Evolutionary conservation across 1,284 basidiomycete genomes (phyloP), one percentile per base, ranked within the genome.

Genomic region (Agroathelia rolfsii): DNA sequence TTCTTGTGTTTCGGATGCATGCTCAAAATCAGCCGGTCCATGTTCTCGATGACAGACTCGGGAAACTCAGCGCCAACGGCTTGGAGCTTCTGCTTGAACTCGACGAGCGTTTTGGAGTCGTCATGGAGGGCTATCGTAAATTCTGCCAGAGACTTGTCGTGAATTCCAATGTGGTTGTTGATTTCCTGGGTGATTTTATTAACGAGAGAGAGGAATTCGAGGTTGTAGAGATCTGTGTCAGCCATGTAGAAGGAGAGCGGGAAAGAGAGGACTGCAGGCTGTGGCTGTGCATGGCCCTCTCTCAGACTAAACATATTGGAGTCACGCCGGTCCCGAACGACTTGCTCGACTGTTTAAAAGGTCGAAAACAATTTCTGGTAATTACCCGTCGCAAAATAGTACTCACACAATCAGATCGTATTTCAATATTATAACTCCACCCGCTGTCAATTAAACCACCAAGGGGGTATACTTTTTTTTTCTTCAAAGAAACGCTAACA

Each of bases 1-100:
- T 88, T 85, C 66, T 92, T 95, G 66, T 97, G 84, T 49, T 93
- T 96, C 0, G 94, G 95, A 50, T 99, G 95, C 68, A 97, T 75
- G 40, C 75, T 86, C 32, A 94, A 72, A 46, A 99, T 89, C 39
- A 97, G 73, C 18, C 95, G 82, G 62, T 98, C 94, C 30, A 98
- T 75, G 49, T 84, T 94, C 52, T 89, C 79, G 40, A 95, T 63
- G 52, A 97, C 88, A 25, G 83, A 84, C 40, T 88, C 83, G 2
- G 89, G 81, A 51, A 97, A 94, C 41, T 80, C 78, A 21, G 90
- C 87, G 24, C 84, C 90, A 36, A 78, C 69, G 42, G 83, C 80
- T 38, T 72, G 68, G 33, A 98, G 72, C 53, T 87, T 85, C 29
- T 59, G 49, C 58, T 90, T 87, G 73, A 98, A 99, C 36, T 77